Conservation (phyloP, 2,329 filamentous ascomycete species). For the Xylaria sp. region DNA sequence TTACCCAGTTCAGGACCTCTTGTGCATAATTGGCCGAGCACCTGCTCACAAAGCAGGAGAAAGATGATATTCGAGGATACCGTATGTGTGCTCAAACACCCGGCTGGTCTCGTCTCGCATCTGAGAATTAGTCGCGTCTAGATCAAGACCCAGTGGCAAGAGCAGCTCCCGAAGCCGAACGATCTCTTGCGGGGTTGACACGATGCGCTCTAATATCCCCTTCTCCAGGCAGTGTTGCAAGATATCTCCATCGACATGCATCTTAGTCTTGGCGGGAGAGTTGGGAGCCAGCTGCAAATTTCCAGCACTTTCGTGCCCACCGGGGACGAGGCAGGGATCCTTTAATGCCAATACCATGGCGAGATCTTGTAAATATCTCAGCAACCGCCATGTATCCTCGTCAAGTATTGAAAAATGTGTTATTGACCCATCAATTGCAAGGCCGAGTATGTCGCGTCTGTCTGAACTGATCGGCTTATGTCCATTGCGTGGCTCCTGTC, state of each 20-base stretch:
- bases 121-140: not conserved
- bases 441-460: conserved; percentile 68
- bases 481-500: conserved; percentile 54
- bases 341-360: conserved; percentile 60
- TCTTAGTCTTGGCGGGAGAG: conserved; percentile 55
- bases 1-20: not conserved
- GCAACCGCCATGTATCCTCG: conserved; percentile 70
- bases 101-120: conserved; percentile 25
- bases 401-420: conserved; percentile 75
- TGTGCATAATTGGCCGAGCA: conserved; percentile 57
- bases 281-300: conserved; percentile 53
- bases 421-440: conserved; percentile 75
- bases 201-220: conserved; percentile 54
- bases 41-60: conserved; percentile 70
- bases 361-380: conserved; percentile 79
- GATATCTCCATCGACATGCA: conserved; percentile 76
- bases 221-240: conserved; percentile 64
- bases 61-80: conserved; percentile 64
- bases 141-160: not conserved
- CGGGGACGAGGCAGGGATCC: conserved; percentile 52
- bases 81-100: conserved; percentile 60
- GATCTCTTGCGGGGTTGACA: conserved; percentile 51
- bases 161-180: conserved; percentile 37
- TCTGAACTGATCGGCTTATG: conserved; percentile 56
- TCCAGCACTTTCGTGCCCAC: not conserved